These are phyloP conservation scores for Paramecium octaurelia DNA, from an alignment of 73 alveolate species.

Conservation along the genomic window DNA sequence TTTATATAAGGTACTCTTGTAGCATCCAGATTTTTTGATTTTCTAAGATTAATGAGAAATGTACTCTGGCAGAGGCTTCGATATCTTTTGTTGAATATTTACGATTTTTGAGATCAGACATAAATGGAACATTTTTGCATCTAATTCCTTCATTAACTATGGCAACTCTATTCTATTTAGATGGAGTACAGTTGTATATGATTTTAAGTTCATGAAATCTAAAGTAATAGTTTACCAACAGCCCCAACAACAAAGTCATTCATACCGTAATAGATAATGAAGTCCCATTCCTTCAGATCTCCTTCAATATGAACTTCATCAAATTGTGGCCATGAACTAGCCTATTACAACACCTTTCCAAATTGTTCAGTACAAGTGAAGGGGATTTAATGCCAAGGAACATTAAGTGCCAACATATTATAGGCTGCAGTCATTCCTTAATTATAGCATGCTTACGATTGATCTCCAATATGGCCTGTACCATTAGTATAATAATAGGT, in stretches of 20 bases:
- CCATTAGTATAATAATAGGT: not conserved
- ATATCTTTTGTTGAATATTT: not conserved
- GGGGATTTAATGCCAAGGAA: slow-evolving; percentile 64
- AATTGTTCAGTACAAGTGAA: slow-evolving; percentile 48
- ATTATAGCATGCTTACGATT: slow-evolving; percentile 46
- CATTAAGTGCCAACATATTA: slow-evolving; percentile 54
- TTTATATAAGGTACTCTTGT: not conserved
- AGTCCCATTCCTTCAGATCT: slow-evolving; percentile 44
- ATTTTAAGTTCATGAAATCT: slow-evolving; percentile 6
- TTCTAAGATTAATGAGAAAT: not conserved
- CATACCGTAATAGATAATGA: slow-evolving; percentile 37
- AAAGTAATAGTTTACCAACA: no score
- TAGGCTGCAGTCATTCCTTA: slow-evolving; percentile 63
- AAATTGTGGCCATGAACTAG: slow-evolving; percentile 7
- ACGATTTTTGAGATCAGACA: slow-evolving; percentile 31
- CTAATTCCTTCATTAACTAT: slow-evolving; percentile 48
- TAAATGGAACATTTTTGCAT: slow-evolving; percentile 12
- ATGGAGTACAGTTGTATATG: slow-evolving; percentile 33
- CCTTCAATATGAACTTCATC: slow-evolving; percentile 48
- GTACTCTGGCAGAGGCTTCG: not conserved
- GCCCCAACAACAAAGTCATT: no score
- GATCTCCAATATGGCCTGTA: not conserved
- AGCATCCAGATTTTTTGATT: not conserved
- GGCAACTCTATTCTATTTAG: slow-evolving; percentile 41
- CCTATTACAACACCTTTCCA: slow-evolving; percentile 50